These are phyloP conservation scores for Quaeritorhiza haematococci DNA, from an alignment of 371 early-diverging fungal genomes.

Conservation along the genomic window DNA sequence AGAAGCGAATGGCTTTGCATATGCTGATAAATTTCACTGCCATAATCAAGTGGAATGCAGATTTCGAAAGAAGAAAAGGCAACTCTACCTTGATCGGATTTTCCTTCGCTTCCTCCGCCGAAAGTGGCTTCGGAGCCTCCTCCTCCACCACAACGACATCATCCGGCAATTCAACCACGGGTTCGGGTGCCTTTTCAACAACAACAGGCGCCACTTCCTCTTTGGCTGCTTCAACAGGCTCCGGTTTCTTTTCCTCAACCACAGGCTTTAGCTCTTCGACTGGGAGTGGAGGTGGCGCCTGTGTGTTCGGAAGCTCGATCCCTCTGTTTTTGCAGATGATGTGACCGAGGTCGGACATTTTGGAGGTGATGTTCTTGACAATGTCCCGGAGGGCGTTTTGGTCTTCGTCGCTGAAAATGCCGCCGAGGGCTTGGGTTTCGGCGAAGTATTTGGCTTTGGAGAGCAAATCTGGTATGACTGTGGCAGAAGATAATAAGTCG, in stretches of 20 bases:
- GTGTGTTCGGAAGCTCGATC: too few species aligned
- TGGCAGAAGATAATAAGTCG: too few species aligned
- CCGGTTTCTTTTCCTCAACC: conserved; percentile 12
- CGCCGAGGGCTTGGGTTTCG: too few species aligned
- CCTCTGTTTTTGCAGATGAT: too few species aligned
- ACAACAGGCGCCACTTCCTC: neutral
- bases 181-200: neutral
- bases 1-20: too few species aligned
- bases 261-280: conserved; percentile 14
- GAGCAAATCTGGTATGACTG: too few species aligned
- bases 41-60: neutral
- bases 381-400: too few species aligned
- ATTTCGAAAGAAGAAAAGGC: neutral
- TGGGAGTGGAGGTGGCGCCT: neutral
- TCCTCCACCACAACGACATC: conserved; percentile 30
- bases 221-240: neutral
- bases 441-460: too few species aligned
- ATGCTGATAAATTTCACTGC: neutral
- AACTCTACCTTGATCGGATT: conserved; percentile 40
- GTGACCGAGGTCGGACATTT: too few species aligned
- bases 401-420: too few species aligned
- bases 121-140: conserved; percentile 35
- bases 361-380: neutral
- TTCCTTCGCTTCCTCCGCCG: conserved; percentile 35
- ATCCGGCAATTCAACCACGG: neutral